These are phyloP conservation scores for Elaphomyces granulatus DNA, from an alignment of 495 filamentous ascomycete species.

Conservation along the genomic window DNA sequence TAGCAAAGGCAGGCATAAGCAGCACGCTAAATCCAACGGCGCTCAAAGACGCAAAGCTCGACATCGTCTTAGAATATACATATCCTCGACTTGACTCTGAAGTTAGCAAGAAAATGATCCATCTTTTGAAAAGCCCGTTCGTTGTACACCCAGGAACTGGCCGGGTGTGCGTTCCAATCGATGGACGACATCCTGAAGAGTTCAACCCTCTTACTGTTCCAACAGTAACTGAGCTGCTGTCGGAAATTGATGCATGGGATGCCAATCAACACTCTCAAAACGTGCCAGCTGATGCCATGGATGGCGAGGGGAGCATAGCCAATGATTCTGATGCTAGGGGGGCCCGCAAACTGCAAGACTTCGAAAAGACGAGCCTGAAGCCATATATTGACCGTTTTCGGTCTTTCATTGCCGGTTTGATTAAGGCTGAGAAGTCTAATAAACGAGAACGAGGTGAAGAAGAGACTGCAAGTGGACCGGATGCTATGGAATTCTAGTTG, in stretches of 20 bases:
- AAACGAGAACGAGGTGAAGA: constrained; percentile 61
- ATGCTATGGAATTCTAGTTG: constrained; percentile 38
- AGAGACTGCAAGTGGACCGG: constrained; percentile 34
- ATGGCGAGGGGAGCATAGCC: constrained; percentile 25
- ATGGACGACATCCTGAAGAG: constrained; percentile 47
- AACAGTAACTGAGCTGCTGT: constrained; percentile 63
- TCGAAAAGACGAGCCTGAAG: constrained; percentile 91
- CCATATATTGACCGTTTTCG: constrained; percentile 86
- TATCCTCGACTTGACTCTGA: constrained; percentile 96
- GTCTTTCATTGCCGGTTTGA: constrained; percentile 56
- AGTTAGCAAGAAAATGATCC: constrained; percentile 93
- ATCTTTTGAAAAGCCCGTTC: constrained; percentile 91
- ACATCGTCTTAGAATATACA: constrained; percentile 90
- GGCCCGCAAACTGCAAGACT: constrained; percentile 52
- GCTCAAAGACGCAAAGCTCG: constrained; percentile 80
- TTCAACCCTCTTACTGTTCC: constrained; percentile 84
- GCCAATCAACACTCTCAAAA: constrained; percentile 13
- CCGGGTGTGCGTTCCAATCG: constrained; percentile 88
- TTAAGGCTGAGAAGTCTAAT: constrained; percentile 61
- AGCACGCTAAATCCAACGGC: constrained; percentile 47
- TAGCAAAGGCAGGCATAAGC: constrained; percentile 60
- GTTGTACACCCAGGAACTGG: constrained; percentile 93
- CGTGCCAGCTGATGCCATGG: constrained; percentile 19
- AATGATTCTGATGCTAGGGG: constrained; percentile 25
- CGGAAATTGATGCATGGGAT: constrained; percentile 70